These are phyloP conservation scores for Candida ortonii DNA, from an alignment of 805 yeast species.

Conservation along the genomic window DNA sequence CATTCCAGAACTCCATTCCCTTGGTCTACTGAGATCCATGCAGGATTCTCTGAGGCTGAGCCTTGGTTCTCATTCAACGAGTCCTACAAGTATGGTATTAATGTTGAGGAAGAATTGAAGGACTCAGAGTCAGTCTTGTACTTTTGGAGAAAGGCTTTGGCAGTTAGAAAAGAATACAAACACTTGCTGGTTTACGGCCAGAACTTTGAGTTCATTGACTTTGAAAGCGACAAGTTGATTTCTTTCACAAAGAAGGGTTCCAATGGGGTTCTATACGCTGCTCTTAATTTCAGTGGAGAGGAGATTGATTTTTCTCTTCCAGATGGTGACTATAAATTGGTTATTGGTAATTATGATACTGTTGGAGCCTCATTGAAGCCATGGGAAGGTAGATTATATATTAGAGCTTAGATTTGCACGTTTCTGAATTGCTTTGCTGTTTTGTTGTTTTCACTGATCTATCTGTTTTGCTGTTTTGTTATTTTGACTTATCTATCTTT, in stretches of 20 bases:
- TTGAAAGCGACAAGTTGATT: constrained; percentile 40
- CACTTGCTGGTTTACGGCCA: constrained; percentile 46
- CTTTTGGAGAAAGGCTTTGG: constrained; percentile 45
- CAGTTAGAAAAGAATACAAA: constrained; percentile 42
- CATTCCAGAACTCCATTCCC: constrained; percentile 3
- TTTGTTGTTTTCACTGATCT: too few relatives aligned
- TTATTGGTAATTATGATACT: neutral
- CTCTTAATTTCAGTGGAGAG: constrained; percentile 42
- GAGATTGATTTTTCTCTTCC: constrained; percentile 1
- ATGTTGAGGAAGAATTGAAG: constrained; percentile 43
- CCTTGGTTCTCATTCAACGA: constrained; percentile 58
- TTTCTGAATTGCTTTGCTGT: too few relatives aligned
- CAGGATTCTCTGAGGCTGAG: constrained; percentile 26
- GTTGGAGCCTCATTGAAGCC: constrained; percentile 2
- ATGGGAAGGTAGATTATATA: constrained; percentile 3
- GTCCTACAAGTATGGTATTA: constrained; percentile 46
- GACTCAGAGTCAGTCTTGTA: constrained; percentile 45
- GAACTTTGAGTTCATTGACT: constrained; percentile 42
- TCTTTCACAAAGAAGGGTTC: constrained; percentile 39
- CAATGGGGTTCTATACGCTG: constrained; percentile 36
- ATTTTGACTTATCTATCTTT: too few relatives aligned
- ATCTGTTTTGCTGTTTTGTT: too few relatives aligned
- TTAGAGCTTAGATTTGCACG: too few relatives aligned
- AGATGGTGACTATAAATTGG: constrained; percentile 1
- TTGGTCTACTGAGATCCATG: constrained; percentile 2